Evolutionary conservation across 768 basidiomycete genomes (phyloP).

Genomic region (Calvatia gigantea): DNA sequence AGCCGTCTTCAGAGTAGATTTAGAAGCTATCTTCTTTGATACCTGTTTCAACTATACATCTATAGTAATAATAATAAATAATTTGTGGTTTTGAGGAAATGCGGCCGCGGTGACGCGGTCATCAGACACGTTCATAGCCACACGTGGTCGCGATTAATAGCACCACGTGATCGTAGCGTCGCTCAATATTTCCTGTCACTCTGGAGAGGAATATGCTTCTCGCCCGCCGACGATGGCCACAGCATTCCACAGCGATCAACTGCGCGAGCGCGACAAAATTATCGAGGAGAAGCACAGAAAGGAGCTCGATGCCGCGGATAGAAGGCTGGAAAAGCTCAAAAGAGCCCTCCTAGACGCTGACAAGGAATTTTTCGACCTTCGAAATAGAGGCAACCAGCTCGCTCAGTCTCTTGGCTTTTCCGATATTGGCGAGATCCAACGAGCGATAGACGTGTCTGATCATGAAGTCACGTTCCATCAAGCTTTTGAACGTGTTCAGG

Average conservation of each 20-base stretch:
- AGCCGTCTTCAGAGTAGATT: background rate
- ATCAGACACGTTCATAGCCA: too few relatives aligned
- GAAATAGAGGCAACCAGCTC: constrained; percentile 33
- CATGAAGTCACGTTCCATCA: constrained; percentile 30
- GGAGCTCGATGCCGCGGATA: constrained; percentile 22
- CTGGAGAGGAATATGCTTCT: background rate
- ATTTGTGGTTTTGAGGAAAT: too few relatives aligned
- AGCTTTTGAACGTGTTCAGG: constrained; percentile 30
- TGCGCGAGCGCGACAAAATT: constrained; percentile 30
- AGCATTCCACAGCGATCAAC: constrained; percentile 26
- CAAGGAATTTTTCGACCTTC: constrained; percentile 33
- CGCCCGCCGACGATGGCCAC: constrained; percentile 5
- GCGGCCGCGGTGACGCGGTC: too few relatives aligned
- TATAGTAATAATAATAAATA: too few relatives aligned
- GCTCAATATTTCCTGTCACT: background rate
- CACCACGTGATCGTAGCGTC: background rate
- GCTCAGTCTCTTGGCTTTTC: constrained; percentile 42
- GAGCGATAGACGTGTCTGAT: constrained; percentile 34
- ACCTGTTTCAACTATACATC: too few relatives aligned
- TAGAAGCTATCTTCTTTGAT: too few relatives aligned
- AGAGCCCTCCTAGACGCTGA: constrained; percentile 27
- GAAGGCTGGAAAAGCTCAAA: constrained; percentile 25
- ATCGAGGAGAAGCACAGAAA: constrained; percentile 27
- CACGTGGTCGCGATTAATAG: background rate
- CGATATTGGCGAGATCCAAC: constrained; percentile 39